These are phyloP conservation scores for Euphorbia pulcherrima DNA, from an alignment of 345 rosid species.

Conservation along the genomic window DNA sequence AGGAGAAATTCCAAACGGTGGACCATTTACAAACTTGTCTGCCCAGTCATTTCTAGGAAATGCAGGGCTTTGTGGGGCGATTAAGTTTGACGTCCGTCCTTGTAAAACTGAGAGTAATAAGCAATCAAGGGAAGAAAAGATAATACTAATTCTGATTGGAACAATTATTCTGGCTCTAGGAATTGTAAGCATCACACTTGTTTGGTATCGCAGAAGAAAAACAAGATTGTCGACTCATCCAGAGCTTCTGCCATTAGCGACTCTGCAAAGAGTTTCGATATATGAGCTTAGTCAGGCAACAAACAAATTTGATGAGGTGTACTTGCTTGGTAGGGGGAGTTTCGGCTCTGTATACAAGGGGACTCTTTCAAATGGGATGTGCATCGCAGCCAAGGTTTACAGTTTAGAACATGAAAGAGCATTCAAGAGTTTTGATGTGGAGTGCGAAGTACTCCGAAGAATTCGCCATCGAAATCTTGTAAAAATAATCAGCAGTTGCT, in stretches of 20 bases:
- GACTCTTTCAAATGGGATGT: background rate
- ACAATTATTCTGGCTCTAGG: background rate
- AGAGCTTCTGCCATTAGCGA: background rate
- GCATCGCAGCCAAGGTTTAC: background rate
- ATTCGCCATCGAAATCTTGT: conserved; percentile 11
- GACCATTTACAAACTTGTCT: conserved; percentile 5
- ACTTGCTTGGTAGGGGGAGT: background rate
- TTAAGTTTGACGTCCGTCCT: background rate
- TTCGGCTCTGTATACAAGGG: background rate
- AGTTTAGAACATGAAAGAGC: background rate
- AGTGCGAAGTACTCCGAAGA: background rate
- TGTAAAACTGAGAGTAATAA: background rate
- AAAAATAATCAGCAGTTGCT: conserved; percentile 7
- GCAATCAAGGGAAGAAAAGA: background rate
- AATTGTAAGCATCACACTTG: background rate
- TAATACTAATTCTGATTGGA: background rate
- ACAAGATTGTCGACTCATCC: background rate
- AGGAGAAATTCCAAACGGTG: conserved; percentile 15
- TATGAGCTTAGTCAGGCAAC: background rate
- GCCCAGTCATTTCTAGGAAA: conserved; percentile 6
- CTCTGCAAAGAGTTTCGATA: background rate
- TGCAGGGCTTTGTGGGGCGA: background rate
- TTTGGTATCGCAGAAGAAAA: background rate
- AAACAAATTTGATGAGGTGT: background rate
- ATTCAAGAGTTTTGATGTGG: conserved; percentile 1